Conservation (phyloP, 306 rosid genomes). For the Trifolium subterraneum region DNA sequence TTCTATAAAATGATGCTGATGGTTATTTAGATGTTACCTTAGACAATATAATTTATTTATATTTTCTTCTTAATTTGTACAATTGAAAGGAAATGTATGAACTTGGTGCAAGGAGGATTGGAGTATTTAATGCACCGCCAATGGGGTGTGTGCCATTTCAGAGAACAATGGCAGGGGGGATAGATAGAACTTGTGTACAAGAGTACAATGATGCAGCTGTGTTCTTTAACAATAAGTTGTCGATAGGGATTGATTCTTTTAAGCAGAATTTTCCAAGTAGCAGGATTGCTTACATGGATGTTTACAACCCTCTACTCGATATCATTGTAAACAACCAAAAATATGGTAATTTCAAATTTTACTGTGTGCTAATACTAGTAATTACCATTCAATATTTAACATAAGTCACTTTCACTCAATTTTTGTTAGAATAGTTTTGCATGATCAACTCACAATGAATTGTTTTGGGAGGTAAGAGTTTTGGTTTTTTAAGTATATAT, state of each 20-base stretch:
- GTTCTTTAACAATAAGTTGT: slow-evolving; percentile 54
- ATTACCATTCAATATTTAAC: too few species aligned
- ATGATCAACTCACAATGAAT: too few species aligned
- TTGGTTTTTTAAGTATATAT: too few species aligned
- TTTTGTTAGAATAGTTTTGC: too few species aligned
- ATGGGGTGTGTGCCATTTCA: slow-evolving; percentile 71
- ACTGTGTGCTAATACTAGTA: too few species aligned
- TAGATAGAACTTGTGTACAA: slow-evolving; percentile 48
- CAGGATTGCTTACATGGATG: slow-evolving; percentile 53
- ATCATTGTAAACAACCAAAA: slow-evolving; percentile 32
- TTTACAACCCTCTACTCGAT: slow-evolving; percentile 57
- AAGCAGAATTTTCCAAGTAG: slow-evolving; percentile 14
- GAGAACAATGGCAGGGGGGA: slow-evolving; percentile 66
- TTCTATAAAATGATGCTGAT: neutral
- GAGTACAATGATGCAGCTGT: slow-evolving; percentile 49
- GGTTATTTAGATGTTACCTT: too few species aligned
- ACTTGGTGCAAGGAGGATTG: slow-evolving; percentile 65
- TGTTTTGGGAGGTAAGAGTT: too few species aligned
- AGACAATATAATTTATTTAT: neutral
- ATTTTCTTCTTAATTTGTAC: neutral
- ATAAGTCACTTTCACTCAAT: too few species aligned
- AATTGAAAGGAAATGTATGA: slow-evolving; percentile 47
- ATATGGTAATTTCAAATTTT: slow-evolving; percentile 46
- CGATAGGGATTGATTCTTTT: slow-evolving; percentile 29
- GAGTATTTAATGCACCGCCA: slow-evolving; percentile 60